phyloP scores from a whole-genome alignment of 163 green algal genomes.

The Volvox carteri region DNA sequence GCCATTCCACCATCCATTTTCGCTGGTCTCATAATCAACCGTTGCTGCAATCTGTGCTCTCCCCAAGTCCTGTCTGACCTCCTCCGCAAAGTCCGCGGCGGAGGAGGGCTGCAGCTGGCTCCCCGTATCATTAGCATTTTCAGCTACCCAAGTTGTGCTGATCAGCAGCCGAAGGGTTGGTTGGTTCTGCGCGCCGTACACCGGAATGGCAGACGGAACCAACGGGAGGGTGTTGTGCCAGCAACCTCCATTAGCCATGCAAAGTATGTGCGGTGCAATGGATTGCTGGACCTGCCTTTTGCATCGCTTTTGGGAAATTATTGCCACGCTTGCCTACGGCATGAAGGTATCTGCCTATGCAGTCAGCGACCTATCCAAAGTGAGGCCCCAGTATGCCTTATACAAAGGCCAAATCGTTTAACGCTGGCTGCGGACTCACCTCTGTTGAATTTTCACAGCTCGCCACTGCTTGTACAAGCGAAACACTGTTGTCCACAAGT shows the following conservation, averaged over 20 bases:
- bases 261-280: too few relatives aligned
- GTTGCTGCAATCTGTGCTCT: neutral
- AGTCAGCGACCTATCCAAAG: neutral
- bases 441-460: neutral
- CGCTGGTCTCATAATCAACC: neutral
- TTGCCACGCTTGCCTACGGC: neutral
- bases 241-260: too few relatives aligned
- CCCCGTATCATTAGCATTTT: neutral
- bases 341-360: neutral
- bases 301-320: neutral
- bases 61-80: neutral
- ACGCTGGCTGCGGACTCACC: constrained; percentile 1
- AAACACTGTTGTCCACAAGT: neutral
- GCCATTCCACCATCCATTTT: neutral
- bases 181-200: constrained; percentile 4
- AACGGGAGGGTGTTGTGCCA: too few relatives aligned
- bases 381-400: neutral
- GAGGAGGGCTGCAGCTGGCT: neutral
- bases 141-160: neutral
- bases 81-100: neutral
- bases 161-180: constrained; percentile 1
- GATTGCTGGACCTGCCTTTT: too few relatives aligned
- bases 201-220: neutral
- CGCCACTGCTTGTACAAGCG: neutral
- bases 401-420: neutral